Percentiles rank a stretch among this genome's conserved stretches.
Conservation (phyloP, 495 filamentous ascomycete species). For the Podospora anserina region DNA sequence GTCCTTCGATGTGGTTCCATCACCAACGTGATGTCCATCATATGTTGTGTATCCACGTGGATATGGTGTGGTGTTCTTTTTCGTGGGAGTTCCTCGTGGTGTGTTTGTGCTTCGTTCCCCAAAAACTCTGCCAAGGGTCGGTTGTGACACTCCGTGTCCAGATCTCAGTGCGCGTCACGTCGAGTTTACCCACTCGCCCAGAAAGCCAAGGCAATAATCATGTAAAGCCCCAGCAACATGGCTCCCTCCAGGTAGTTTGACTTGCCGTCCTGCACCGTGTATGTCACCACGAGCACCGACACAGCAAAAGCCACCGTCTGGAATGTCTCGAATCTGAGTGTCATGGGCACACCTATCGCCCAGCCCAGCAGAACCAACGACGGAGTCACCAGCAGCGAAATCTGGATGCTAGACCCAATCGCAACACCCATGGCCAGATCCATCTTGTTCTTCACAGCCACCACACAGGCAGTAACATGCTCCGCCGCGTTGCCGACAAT, state of each 20-base stretch:
- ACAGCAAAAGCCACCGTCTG: conserved; percentile 94
- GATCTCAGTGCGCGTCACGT: neutral
- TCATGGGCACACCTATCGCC: conserved; percentile 77
- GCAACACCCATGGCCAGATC: conserved; percentile 92
- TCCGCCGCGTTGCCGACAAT: conserved; percentile 98
- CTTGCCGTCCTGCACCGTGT: conserved; percentile 90
- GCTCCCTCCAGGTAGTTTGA: conserved; percentile 93
- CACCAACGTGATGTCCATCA: neutral
- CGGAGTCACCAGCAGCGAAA: conserved; percentile 88
- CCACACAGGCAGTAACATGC: conserved; percentile 91
- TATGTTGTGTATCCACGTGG: neutral
- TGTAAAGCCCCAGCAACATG: conserved; percentile 66
- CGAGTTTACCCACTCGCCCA: conserved; percentile 58
- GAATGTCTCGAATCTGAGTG: conserved; percentile 81
- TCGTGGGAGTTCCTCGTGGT: neutral
- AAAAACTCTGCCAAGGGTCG: neutral
- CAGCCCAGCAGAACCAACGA: conserved; percentile 89
- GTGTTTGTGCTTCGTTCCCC: too few relatives aligned
- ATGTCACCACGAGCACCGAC: conserved; percentile 83
- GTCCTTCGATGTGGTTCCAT: neutral
- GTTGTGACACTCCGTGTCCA: neutral
- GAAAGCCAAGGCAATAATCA: conserved; percentile 86
- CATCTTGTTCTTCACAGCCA: conserved; percentile 95
- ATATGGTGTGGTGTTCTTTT: neutral
- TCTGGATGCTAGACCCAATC: conserved; percentile 90